Evolutionary conservation across 140 eudicot genomes (phyloP), one percentile per base, ranked within the genome.

Genomic region (Stevia rebaudiana): DNA sequence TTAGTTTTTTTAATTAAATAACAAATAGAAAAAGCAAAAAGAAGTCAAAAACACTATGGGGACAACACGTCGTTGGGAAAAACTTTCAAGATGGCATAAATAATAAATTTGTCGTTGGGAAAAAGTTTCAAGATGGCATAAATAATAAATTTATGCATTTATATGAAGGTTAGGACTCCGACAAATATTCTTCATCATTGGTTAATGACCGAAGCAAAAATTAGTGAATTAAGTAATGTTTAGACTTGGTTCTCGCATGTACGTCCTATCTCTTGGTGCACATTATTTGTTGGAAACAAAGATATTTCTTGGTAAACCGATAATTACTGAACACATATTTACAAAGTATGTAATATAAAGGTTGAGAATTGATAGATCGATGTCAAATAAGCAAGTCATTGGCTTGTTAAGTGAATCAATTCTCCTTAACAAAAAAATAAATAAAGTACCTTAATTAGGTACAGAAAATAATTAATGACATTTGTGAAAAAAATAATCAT

Each of bases 271-370:
- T 46, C 25, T 46, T 47, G 68, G 61, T 44, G 68, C 60, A 25
- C 68, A 60, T 60, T 19, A 16, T 48, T 60, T 60, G 39, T 44
- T 19, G n/a, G n/a, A n/a, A n/a, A n/a, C n/a, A n/a, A n/a, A 44
- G 35, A 56, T 46, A 15, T 51, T 19, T 52, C 65, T 51, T 71
- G 56, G 65, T 51, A 3, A 62, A 51, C 56, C 76, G 46, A 24
- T 71, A 40, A 62, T 62, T 71, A 51, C 71, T 62, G 53, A 62
- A 17, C 5, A 1, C 36, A 47, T 22, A 49, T 39, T 36, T 7
- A 13, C 68, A 52, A 51, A 6, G 5, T 25, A 23, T 51, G 28
- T 17, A 61, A 61, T 49, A 13, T 61, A 71, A 37, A 71, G 19
- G 54, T 36, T 37, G 17, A 3, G 46, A 12, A 17, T 6, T 6